phyloP scores from a whole-genome alignment of 345 rosid species.

The Erodium maritimum region DNA sequence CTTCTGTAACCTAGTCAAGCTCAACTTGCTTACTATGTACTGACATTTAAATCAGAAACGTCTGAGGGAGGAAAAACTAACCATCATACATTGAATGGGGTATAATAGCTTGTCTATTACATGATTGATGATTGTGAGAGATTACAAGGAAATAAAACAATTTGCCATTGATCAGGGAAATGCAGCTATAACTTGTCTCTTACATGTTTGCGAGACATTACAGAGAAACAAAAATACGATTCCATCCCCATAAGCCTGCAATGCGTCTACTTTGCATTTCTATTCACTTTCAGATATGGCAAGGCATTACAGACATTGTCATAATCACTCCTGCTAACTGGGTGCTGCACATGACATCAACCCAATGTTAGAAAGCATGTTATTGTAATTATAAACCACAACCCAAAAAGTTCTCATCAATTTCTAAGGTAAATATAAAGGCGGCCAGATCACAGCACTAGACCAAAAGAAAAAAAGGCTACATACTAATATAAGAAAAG shows the following conservation, averaged over 20 bases:
- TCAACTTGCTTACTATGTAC: too few species aligned
- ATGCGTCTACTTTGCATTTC: constrained; percentile 39
- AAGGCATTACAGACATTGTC: constrained; percentile 60
- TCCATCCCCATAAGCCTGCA: constrained; percentile 12
- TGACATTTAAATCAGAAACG: too few species aligned
- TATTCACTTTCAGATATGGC: constrained; percentile 69
- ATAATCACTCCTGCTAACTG: constrained; percentile 61
- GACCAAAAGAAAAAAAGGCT: not conserved
- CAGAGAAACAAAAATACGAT: constrained; percentile 1
- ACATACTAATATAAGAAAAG: too few species aligned
- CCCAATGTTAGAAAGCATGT: not conserved
- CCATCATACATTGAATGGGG: not conserved
- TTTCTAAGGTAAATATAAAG: not conserved
- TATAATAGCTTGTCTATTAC: not conserved
- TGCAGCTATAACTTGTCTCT: too few species aligned
- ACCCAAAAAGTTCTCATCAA: not conserved
- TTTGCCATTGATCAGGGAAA: not conserved
- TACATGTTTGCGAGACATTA: constrained; percentile 4
- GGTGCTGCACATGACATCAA: constrained; percentile 24
- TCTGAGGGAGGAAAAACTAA: too few species aligned
- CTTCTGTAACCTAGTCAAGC: too few species aligned
- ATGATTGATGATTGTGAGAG: not conserved
- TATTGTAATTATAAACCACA: not conserved
- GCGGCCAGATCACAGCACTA: not conserved
- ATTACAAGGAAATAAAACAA: not conserved